These are phyloP conservation scores for Aspergillus olivimuriae DNA, from an alignment of 495 filamentous ascomycete genomes.

Conservation along the genomic window DNA sequence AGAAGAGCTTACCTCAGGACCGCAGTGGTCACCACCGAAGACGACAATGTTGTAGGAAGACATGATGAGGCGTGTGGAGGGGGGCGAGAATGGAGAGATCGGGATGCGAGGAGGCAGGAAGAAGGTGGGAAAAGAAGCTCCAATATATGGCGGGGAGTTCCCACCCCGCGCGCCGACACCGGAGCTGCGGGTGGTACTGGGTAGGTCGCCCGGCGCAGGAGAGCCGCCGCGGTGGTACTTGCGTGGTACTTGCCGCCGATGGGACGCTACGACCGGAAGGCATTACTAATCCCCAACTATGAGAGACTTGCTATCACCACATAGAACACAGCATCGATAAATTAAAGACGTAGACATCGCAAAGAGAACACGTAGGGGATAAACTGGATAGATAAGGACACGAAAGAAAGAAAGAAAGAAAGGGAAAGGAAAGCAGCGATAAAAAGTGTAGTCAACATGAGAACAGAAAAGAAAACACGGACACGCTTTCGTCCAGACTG, in stretches of 20 bases:
- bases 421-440: background rate
- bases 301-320: no score
- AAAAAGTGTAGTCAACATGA: background rate
- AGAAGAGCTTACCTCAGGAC: slow-evolving; percentile 68
- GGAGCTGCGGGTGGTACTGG: no score
- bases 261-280: background rate
- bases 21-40: slow-evolving; percentile 86
- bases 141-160: slow-evolving; percentile 13
- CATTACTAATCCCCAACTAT: no score
- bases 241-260: background rate
- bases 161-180: slow-evolving; percentile 24
- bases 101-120: slow-evolving; percentile 12
- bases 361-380: no score
- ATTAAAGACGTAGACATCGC: no score
- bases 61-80: slow-evolving; percentile 25
- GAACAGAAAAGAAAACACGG: slow-evolving; percentile 4
- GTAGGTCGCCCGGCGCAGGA: no score
- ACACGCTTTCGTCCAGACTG: background rate
- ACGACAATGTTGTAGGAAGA: slow-evolving; percentile 55
- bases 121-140: slow-evolving; percentile 9
- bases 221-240: background rate
- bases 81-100: slow-evolving; percentile 6
- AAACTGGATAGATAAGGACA: slow-evolving; percentile 3
- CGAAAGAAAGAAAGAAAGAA: slow-evolving; percentile 1
- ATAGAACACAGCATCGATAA: no score